phyloP scores from a whole-genome alignment of 2,329 filamentous ascomycete genomes.

The Aspergillus persii region DNA sequence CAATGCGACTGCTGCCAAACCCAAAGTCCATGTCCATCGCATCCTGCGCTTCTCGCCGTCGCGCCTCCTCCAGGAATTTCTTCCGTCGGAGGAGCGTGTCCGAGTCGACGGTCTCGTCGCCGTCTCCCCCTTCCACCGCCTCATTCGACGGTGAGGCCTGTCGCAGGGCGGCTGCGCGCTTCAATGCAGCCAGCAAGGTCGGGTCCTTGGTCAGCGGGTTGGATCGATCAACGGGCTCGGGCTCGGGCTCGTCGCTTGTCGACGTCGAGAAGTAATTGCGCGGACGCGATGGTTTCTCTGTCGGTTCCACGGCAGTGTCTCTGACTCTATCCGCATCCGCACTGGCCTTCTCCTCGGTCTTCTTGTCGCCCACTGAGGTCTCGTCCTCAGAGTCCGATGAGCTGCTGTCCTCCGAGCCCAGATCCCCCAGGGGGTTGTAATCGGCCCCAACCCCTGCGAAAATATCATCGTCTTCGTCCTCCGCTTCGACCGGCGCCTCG shows the following conservation, averaged over 20 bases:
- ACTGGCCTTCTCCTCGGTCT: not conserved
- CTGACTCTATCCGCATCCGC: constrained; percentile 5
- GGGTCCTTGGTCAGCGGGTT: constrained; percentile 64
- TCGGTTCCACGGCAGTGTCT: constrained; percentile 8
- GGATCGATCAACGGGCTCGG: constrained; percentile 39
- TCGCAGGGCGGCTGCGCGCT: constrained; percentile 70
- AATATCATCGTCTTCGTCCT: constrained; percentile 59
- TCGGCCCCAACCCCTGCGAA: constrained; percentile 60
- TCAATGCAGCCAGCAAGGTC: constrained; percentile 76
- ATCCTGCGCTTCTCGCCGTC: constrained; percentile 66
- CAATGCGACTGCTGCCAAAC: constrained; percentile 83
- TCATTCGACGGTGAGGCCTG: constrained; percentile 43
- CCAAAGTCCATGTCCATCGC: constrained; percentile 91
- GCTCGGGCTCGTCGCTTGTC: constrained; percentile 52
- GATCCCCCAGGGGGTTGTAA: constrained; percentile 58
- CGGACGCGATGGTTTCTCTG: constrained; percentile 24
- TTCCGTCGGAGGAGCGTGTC: constrained; percentile 67
- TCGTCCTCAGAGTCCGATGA: constrained; percentile 38
- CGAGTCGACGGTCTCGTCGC: constrained; percentile 53
- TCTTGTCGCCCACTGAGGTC: constrained; percentile 14
- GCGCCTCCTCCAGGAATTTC: constrained; percentile 67
- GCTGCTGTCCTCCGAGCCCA: constrained; percentile 48
- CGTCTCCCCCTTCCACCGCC: constrained; percentile 36
- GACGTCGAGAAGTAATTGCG: constrained; percentile 50
- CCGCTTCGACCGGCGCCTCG: constrained; percentile 37